These are phyloP conservation scores for Paraconiothyrium sp. DNA, from an alignment of 2,329 filamentous ascomycete genomes.

Conservation along the genomic window DNA sequence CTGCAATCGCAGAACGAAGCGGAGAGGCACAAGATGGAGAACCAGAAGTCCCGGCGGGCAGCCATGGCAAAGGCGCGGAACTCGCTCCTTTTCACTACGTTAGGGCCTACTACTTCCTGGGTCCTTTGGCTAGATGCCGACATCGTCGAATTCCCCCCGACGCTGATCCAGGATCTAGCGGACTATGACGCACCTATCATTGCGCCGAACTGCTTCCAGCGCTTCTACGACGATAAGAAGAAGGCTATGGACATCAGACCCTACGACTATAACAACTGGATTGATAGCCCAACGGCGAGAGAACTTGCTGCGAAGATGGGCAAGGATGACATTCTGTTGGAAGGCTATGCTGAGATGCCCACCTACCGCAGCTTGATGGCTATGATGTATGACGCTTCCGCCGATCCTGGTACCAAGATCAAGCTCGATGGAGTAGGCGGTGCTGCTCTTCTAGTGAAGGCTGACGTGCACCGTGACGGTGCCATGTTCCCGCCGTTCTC, in stretches of 20 bases:
- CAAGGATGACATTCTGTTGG: constrained; percentile 89
- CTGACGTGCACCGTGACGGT: constrained; percentile 94
- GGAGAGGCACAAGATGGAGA: constrained; percentile 89
- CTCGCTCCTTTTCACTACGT: constrained; percentile 91
- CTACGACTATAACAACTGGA: constrained; percentile 98
- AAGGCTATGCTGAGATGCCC: constrained; percentile 92
- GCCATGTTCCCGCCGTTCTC: constrained; percentile 98
- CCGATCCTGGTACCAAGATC: constrained; percentile 69
- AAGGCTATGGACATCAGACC: constrained; percentile 78
- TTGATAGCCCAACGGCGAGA: constrained; percentile 83
- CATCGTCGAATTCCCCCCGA: constrained; percentile 84
- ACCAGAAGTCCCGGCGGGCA: constrained; percentile 85
- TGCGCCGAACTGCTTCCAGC: constrained; percentile 94
- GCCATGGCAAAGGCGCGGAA: constrained; percentile 96
- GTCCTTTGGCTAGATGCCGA: constrained; percentile 96
- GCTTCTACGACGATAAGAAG: constrained; percentile 74
- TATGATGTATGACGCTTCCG: constrained; percentile 69
- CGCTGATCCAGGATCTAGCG: constrained; percentile 91
- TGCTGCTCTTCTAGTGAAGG: constrained; percentile 91
- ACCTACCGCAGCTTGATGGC: constrained; percentile 95
- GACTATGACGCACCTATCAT: constrained; percentile 88
- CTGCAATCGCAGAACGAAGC: constrained; percentile 82
- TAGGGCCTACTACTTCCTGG: constrained; percentile 92
- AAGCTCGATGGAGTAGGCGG: constrained; percentile 92
- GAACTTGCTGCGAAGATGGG: constrained; percentile 82